Percentiles rank a stretch among this genome's conserved stretches.
phyloP scores from a whole-genome alignment of 441 rosid genomes.

The Adansonia grandidieri region DNA sequence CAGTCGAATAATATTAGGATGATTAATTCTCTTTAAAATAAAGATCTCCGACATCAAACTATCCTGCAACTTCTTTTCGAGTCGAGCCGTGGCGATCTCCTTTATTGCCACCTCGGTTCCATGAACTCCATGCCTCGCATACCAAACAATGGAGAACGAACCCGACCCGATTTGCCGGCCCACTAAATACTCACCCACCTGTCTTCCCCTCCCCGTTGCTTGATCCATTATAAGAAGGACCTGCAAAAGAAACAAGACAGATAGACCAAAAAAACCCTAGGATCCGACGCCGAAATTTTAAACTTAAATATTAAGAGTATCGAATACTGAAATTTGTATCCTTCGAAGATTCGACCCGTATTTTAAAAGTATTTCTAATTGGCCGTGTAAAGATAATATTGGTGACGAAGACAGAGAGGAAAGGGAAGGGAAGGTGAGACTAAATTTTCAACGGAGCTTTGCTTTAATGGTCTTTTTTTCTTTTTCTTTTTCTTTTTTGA shows the following conservation, averaged over 20 bases:
- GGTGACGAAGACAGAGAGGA: background rate
- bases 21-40: constrained; percentile 72
- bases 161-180: constrained; percentile 93
- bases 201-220: constrained; percentile 59
- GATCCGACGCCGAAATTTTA: background rate
- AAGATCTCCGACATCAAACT: constrained; percentile 92
- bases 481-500: background rate
- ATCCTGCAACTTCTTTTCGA: constrained; percentile 82
- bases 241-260: background rate
- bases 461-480: background rate
- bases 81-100: constrained; percentile 72
- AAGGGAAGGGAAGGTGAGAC: background rate
- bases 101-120: constrained; percentile 96
- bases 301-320: background rate
- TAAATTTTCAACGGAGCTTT: background rate
- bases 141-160: constrained; percentile 95
- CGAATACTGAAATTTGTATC: background rate
- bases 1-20: constrained; percentile 86
- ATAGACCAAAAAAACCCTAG: background rate
- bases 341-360: background rate
- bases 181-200: constrained; percentile 82
- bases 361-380: background rate
- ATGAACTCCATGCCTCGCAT: constrained; percentile 82
- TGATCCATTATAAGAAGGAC: constrained; percentile 54
- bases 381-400: background rate